A percentile compares a stretch with the other conserved stretches of the same genome.
Evolutionary conservation across 129 eudicot species (phyloP).

Genomic region (Helichrysum umbraculigerum): DNA sequence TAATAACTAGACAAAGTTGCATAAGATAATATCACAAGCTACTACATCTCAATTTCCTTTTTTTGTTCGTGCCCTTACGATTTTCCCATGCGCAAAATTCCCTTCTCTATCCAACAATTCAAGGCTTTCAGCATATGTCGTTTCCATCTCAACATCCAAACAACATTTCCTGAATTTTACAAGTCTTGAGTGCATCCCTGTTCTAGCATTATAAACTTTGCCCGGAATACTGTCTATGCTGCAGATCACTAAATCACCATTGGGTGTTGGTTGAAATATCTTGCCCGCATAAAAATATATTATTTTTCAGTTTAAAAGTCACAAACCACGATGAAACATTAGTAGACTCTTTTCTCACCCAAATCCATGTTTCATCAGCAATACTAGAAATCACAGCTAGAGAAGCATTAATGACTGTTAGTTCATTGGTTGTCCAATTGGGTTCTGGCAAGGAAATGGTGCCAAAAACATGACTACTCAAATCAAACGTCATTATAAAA

Average conservation of each 20-base stretch:
- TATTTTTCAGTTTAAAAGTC: background rate
- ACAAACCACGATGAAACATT: slow-evolving; percentile 11
- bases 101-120: background rate
- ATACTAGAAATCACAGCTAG: slow-evolving; percentile 1
- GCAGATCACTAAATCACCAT: slow-evolving; percentile 5
- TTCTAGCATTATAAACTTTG: background rate
- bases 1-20: no score
- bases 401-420: slow-evolving; percentile 4
- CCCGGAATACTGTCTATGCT: background rate
- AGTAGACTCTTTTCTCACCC: slow-evolving; percentile 1
- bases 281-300: no score
- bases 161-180: background rate
- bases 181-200: background rate
- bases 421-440: background rate
- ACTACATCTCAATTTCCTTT: no score
- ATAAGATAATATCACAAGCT: background rate
- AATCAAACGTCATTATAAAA: slow-evolving; percentile 14
- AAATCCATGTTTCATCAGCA: background rate
- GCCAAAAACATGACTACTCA: slow-evolving; percentile 16
- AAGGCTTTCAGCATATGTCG: background rate
- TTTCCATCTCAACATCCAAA: background rate
- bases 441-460: slow-evolving; percentile 3
- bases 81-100: no score
- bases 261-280: background rate
- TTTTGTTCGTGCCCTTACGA: no score